Evolutionary conservation across 495 filamentous ascomycete species (phyloP), one percentile per base, ranked within the genome.

Genomic region (Penicillium diatomitis): DNA sequence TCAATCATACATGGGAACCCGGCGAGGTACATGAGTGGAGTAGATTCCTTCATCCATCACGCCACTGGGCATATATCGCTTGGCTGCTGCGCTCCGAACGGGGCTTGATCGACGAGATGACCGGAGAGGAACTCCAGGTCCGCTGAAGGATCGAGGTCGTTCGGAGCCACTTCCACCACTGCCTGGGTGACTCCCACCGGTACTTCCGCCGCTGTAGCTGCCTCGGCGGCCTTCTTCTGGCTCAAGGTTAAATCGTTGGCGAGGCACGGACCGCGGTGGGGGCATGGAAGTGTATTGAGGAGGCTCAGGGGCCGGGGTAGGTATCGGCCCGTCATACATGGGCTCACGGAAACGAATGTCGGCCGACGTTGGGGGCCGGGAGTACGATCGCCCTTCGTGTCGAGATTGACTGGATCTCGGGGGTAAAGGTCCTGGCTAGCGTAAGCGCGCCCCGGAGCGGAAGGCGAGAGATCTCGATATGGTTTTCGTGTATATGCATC

Each of bases 401-500:
- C 57, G 60, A 2, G 56, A 50, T 38, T 51, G 55, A 27, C 51
- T 44, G 35, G 48, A 32, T 46, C 54, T 47, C 38, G 57, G 27
- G 49, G 10, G 41, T 48, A 50, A 0, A n/a, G 43, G 3, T 58
- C 60, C 10, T 61, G 38, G n/a, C 45, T 42, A 7, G 9, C 51
- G 8, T 49, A 44, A 4, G 52, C 52, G 3, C 58, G 60, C 37
- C 49, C 38, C 6, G 60, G 55, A 2, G 56, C 44, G 28, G 57
- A 44, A 0, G 68, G 65, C 0, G 69, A 70, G 3, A 63, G 44
- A 3, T 70, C 66, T 31, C 65, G 56, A 3, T 54, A 54, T 0
- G 65, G 65, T 56, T 62, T 61, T 12, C 67, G 63, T 2, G 50
- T 61, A 35, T 71, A 72, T 2, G 67, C 62, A 32, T 74, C 71